Percentiles rank a stretch among this genome's conserved stretches.
phyloP scores from a whole-genome alignment of 2,329 filamentous ascomycete species.

The Diaporthe destruens region DNA sequence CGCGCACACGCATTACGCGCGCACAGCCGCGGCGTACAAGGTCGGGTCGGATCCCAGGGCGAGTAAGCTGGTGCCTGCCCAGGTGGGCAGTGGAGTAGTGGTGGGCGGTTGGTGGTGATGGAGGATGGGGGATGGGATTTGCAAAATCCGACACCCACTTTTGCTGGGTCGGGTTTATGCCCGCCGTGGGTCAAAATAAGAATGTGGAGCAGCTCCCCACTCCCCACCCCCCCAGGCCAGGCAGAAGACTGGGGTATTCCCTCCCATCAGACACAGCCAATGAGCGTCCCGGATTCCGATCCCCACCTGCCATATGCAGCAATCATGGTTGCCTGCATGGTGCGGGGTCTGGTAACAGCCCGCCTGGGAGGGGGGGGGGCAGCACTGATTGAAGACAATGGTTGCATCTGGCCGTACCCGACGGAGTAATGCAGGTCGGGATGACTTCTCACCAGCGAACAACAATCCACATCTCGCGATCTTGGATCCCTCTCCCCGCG shows the following conservation, averaged over 20 bases:
- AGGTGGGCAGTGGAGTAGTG: not conserved
- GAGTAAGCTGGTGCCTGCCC: slow-evolving; percentile 19
- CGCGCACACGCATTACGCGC: not conserved
- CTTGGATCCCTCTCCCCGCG: not conserved
- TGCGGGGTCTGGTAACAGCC: slow-evolving; percentile 3
- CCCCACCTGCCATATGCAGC: slow-evolving; percentile 35
- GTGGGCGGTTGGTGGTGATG: not conserved
- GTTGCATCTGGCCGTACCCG: not conserved
- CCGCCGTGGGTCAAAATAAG: slow-evolving; percentile 31
- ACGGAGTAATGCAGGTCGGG: not conserved
- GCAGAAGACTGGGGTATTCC: not conserved
- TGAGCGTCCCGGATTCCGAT: not conserved
- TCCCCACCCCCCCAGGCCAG: not conserved
- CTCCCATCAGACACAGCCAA: not conserved
- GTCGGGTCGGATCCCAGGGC: not conserved
- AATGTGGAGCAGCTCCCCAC: not conserved
- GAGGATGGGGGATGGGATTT: slow-evolving; percentile 3
- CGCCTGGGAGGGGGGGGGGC: not conserved
- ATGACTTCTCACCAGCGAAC: not conserved
- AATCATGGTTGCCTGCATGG: slow-evolving; percentile 25
- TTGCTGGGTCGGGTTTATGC: slow-evolving; percentile 23
- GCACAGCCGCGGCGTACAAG: not conserved
- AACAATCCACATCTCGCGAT: not conserved
- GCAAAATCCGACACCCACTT: not conserved
- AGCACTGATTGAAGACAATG: not conserved